These are phyloP conservation scores for Quercus phellos DNA, from an alignment of 331 rosid species.

Conservation along the genomic window DNA sequence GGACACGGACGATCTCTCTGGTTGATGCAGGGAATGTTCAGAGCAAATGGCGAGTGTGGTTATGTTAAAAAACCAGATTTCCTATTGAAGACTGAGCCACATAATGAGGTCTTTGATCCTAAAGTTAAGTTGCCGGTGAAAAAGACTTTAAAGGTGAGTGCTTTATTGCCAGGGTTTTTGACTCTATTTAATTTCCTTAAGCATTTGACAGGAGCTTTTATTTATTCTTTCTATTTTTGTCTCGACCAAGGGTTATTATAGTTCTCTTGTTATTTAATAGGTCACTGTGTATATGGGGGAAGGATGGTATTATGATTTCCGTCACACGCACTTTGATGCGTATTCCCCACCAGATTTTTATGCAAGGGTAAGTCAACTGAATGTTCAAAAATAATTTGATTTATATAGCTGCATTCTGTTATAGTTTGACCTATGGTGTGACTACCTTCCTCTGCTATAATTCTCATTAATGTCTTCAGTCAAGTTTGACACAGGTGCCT, in stretches of 20 bases:
- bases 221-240: not conserved
- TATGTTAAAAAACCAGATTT: conserved; percentile 90
- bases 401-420: not conserved
- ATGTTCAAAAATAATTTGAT: not conserved
- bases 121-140: conserved; percentile 42
- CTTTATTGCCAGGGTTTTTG: conserved; percentile 2
- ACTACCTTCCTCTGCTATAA: not conserved
- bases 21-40: conserved; percentile 99
- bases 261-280: conserved; percentile 36
- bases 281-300: conserved; percentile 95
- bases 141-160: conserved; percentile 68
- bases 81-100: conserved; percentile 45
- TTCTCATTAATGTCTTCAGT: not conserved
- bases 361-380: conserved; percentile 61
- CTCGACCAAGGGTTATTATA: not conserved
- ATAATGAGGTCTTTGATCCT: conserved; percentile 73
- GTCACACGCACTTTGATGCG: conserved; percentile 77
- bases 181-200: not conserved
- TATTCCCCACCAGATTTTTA: conserved; percentile 97
- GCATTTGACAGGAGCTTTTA: not conserved
- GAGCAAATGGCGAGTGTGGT: conserved; percentile 87
- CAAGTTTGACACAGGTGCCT: not conserved
- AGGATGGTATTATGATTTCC: conserved; percentile 92
- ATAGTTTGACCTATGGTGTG: not conserved
- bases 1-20: conserved; percentile 94